These are phyloP conservation scores for Phytophthora citricola DNA, from an alignment of 352 stramenopile genomes.

Conservation along the genomic window DNA sequence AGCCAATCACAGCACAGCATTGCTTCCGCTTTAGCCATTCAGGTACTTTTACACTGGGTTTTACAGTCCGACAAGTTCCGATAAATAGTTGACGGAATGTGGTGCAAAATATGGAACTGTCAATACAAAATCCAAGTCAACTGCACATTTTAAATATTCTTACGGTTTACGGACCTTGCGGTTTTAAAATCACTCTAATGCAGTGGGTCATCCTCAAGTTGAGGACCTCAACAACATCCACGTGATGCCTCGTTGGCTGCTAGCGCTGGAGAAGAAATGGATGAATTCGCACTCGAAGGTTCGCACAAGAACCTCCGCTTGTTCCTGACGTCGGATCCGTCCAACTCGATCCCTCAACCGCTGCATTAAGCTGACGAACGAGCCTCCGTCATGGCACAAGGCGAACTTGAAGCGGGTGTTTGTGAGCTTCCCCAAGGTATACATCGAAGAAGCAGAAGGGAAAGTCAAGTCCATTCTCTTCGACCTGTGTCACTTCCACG, in stretches of 20 bases:
- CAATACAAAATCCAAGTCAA: too few relatives aligned
- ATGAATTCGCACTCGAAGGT: conserved; percentile 94
- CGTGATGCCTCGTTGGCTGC: conserved; percentile 96
- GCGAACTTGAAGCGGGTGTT: conserved; percentile 97
- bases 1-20: too few relatives aligned
- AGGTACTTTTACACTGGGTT: too few relatives aligned
- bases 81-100: too few relatives aligned
- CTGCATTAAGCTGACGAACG: conserved; percentile 98
- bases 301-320: conserved; percentile 96
- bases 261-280: conserved; percentile 98
- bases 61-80: too few relatives aligned
- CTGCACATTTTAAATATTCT: too few relatives aligned
- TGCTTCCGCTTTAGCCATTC: too few relatives aligned
- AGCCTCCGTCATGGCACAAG: conserved; percentile 95
- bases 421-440: conserved; percentile 95
- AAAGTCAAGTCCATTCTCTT: conserved; percentile 98
- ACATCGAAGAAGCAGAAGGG: conserved; percentile 95
- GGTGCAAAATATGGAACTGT: too few relatives aligned
- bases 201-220: conserved; percentile 93
- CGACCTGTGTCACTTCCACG: conserved; percentile 97
- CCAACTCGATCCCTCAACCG: conserved; percentile 95
- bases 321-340: conserved; percentile 95
- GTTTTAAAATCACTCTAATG: too few relatives aligned
- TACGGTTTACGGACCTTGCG: too few relatives aligned
- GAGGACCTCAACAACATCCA: conserved; percentile 94